Base-by-base conservation (phyloP, 306 rosid species). In the Prunus fruticosa region DNA sequence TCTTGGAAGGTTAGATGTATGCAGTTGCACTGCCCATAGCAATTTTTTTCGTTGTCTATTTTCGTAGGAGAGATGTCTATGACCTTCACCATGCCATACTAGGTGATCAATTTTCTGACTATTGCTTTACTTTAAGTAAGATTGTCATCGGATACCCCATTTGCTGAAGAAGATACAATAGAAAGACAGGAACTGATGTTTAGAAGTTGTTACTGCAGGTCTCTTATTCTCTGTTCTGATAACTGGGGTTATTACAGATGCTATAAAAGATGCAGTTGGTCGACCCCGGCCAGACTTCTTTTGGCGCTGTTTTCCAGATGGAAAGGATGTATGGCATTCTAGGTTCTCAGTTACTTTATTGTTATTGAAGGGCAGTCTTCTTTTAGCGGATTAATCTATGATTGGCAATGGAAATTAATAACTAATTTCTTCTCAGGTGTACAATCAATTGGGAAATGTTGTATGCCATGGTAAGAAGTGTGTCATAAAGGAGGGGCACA, bases 231-330 rank as follows among this genome's bases (percentile, higher is more conserved):
- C 98, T 57, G 20, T 81, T 80, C 80, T 93, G 64, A 30, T 93
- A 79, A 93, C 98, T 27, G 90, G 81, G 7, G 90, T 91, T 72
- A 67, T 91, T 75, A 93, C 98, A 16, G 97, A 86, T 57, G 84
- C 97, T 8, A 84, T 93, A 73, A 93, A 93, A 86, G 65, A 87
- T 82, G 97, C 91, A 49, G 98, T 93, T 11, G 97, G 97, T 30
- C 92, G 98, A 63, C 98, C 98, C 69, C 97, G 98, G 69, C 98
- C 98, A 0, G 91, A 93, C 86, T 93, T 93, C 88, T 93, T 93
- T 67, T 93, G 97, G 98, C 91, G 97, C 57, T 93, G 98, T 84
- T 93, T 93, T 78, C 98, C 98, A 6, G 97, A 93, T 79, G 98
- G 98, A 84, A 93, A 91, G 78, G 97, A 88, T 80, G 98, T 93